Base-by-base conservation (phyloP, 2,329 filamentous ascomycete genomes). In the Raffaelea ambrosiae region DNA sequence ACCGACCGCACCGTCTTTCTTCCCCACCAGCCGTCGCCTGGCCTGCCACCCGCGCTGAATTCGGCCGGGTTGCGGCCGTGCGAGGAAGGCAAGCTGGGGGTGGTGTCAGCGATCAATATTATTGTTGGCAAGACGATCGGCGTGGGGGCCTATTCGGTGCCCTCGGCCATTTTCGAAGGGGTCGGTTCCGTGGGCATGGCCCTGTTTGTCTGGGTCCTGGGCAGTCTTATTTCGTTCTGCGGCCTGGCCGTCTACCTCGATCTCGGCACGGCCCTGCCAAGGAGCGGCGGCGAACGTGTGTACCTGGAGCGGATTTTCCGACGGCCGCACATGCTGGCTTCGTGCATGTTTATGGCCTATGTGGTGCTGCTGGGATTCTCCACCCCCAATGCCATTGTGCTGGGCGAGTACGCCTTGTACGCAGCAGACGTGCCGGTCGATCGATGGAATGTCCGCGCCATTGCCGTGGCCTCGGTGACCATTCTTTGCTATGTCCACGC, bases 161-260 rank as follows among this genome's bases (percentile, higher is more conserved):
- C 76, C 1, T 72, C 72, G 2, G 73, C 74, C n/a, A 74, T 80
- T 43, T 76, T 76, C 49, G 66, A 68, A 8, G 70, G 72, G 1
- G 71, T 74, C 2, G 75, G 76, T 0, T 77, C 69, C 8, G 75
- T 79, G 4, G 76, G 76, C 3, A 68, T 76, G 40, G 66, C 69
- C 8, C 60, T 80, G 14, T 63, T 75, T 41, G 60, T 80, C 19
- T 80, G 77, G 77, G 66, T 76, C 1, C 60, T 77, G 10, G 76
- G 73, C 29, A 64, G 62, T 22, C 51, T 70, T 11, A 67, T 73
- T 35, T 68, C 68, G 1, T 66, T 67, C 46, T 68, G 68, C 41
- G 70, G 71, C 19, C 62, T 72, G 11, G 63, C 66, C 13, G 69
- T 73, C 5, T 72, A 69, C 52, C 58, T 73, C 5, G 58, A 74